These are phyloP conservation scores for Aspergillus brasiliensis DNA, from an alignment of 2,329 filamentous ascomycete species.

Conservation along the genomic window DNA sequence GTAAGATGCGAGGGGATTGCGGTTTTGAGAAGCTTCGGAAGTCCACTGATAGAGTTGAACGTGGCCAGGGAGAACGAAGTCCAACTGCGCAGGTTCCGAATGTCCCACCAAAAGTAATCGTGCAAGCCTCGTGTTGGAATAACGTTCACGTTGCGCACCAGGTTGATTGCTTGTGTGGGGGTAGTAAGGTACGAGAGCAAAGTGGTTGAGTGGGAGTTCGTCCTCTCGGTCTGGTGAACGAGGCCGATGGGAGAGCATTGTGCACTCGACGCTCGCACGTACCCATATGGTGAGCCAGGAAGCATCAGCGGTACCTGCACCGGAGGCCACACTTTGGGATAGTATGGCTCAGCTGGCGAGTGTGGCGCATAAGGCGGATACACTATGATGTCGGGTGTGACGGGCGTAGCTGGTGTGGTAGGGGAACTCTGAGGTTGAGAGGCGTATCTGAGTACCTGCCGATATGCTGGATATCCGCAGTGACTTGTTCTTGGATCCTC, in stretches of 20 bases:
- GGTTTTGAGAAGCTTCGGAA: slow-evolving; percentile 71
- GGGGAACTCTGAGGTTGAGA: slow-evolving; percentile 48
- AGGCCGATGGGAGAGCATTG: slow-evolving; percentile 29
- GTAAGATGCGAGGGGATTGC: slow-evolving; percentile 55
- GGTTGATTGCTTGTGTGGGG: slow-evolving; percentile 76
- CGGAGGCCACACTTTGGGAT: slow-evolving; percentile 46
- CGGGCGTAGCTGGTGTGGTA: slow-evolving; percentile 41
- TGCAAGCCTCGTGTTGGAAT: slow-evolving; percentile 65
- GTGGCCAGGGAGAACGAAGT: slow-evolving; percentile 72
- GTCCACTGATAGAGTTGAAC: slow-evolving; percentile 71
- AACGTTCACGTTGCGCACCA: slow-evolving; percentile 78
- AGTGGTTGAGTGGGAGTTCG: slow-evolving; percentile 59
- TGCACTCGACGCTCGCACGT: slow-evolving; percentile 25
- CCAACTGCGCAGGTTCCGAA: slow-evolving; percentile 85
- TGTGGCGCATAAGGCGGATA: slow-evolving; percentile 38
- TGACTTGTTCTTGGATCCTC: slow-evolving; percentile 67
- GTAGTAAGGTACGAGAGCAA: slow-evolving; percentile 76
- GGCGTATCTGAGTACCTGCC: slow-evolving; percentile 66
- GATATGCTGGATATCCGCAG: slow-evolving; percentile 83
- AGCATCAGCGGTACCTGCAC: slow-evolving; percentile 32
- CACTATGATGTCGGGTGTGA: slow-evolving; percentile 40
- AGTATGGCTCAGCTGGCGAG: slow-evolving; percentile 38
- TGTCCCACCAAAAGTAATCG: slow-evolving; percentile 95
- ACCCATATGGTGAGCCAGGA: slow-evolving; percentile 31
- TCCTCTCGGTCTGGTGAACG: slow-evolving; percentile 29